Conservation (phyloP, 2,329 filamentous ascomycete genomes). For the Fusarium paranaense region DNA sequence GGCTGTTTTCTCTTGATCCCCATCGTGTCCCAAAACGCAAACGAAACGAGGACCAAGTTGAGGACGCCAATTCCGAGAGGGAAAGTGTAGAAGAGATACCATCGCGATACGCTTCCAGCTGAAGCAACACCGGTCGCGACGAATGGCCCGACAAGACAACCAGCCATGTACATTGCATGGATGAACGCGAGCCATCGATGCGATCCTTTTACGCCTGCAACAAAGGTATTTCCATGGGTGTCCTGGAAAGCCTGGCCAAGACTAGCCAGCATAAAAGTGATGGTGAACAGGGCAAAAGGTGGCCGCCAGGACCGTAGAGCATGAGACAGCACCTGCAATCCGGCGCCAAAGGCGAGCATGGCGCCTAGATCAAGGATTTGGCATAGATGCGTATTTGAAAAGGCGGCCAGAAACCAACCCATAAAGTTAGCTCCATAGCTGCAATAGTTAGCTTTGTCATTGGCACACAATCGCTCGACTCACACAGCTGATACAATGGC, state of each 20-base stretch:
- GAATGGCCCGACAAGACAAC: slow-evolving; percentile 68
- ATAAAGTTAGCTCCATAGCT: slow-evolving; percentile 68
- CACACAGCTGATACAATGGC: slow-evolving; percentile 64
- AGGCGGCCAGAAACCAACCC: slow-evolving; percentile 69
- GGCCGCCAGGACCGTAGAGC: slow-evolving; percentile 67
- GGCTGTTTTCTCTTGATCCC: slow-evolving; percentile 41
- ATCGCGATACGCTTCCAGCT: slow-evolving; percentile 50
- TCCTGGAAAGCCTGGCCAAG: slow-evolving; percentile 74
- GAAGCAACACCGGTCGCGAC: slow-evolving; percentile 64
- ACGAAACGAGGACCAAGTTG: slow-evolving; percentile 60
- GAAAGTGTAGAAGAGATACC: slow-evolving; percentile 69
- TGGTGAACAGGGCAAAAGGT: slow-evolving; percentile 66
- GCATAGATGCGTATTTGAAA: slow-evolving; percentile 65
- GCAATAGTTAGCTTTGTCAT: background rate
- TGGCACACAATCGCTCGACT: slow-evolving; percentile 8
- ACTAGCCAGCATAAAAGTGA: slow-evolving; percentile 69
- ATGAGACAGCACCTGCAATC: slow-evolving; percentile 66
- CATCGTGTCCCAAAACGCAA: slow-evolving; percentile 63
- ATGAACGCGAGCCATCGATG: slow-evolving; percentile 73
- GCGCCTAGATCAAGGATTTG: slow-evolving; percentile 66
- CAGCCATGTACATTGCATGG: slow-evolving; percentile 71
- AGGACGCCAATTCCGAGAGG: slow-evolving; percentile 63
- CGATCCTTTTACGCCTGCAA: slow-evolving; percentile 60
- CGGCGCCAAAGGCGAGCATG: slow-evolving; percentile 67
- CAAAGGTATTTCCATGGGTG: slow-evolving; percentile 72